Base-by-base conservation (phyloP, 2,329 filamentous ascomycete species). In the Beauveria sp. region DNA sequence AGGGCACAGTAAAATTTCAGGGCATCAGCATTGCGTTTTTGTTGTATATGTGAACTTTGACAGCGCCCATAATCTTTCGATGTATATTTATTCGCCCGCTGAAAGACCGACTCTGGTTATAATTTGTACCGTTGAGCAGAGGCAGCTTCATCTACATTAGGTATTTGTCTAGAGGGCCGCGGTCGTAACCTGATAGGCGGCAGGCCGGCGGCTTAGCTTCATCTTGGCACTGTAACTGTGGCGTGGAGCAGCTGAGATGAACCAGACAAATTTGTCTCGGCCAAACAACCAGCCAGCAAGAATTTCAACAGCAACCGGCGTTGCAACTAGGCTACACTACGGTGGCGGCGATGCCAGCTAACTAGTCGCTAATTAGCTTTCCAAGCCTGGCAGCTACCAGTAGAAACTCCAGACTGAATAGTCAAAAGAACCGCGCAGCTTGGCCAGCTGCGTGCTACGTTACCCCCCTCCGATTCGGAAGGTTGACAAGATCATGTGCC, bases 211-310 rank as follows among this genome's bases (percentile, higher is more conserved):
- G 24, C 24, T n/a, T 18, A 30, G n/a, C 50, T 37, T 43, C 12
- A 46, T 16, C 30, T 58, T 58, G 20, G 43, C 55, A 41, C 30
- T 58, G 55, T 26, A 58, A 58, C 55, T 1, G 55, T 58, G 55
- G 55, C 55, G 46, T 30, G 20, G 46, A 37, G 44, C 37, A 58
- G 46, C 46, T 58, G 46, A 58, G 34, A 58, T 51, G 41, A 58
- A 51, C 34, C 34, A 37, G 34, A 18, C 28, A 20, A 12, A 20
- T 24, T 3, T 55, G 41, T 47, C 54, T 55, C 41, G 41, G 54
- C 6, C 41, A 28, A 37, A 47, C 40, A 37, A 44, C 12, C 24
- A 46, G n/a, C 3, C 54, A 16, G 40, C 9, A 34, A 12, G 10
- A 34, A 34, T 34, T 30, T 2, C 12, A 34, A 12, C 30, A 34